phyloP scores from a whole-genome alignment of 805 yeast genomes.

The Kodamaea kakaduensis region DNA sequence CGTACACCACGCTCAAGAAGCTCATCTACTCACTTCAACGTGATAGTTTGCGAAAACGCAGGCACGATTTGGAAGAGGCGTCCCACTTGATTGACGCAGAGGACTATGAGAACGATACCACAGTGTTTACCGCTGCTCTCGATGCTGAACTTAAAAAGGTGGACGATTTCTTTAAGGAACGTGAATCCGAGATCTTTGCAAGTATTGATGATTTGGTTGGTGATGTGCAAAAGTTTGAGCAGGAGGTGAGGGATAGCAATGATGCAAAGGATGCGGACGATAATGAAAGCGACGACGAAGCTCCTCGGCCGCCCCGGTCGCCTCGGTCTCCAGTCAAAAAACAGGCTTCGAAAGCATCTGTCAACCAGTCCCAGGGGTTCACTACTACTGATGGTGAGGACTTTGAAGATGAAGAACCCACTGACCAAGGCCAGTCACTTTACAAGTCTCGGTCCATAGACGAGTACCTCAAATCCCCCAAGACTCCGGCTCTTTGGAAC shows the following conservation, averaged over 20 bases:
- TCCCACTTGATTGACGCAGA: conserved; percentile 28
- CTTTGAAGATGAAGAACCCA: conserved; percentile 25
- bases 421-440: conserved; percentile 31
- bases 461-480: conserved; percentile 35
- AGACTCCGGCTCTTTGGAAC: conserved; percentile 31
- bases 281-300: too few relatives aligned
- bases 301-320: too few relatives aligned
- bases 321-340: too few relatives aligned
- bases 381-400: conserved; percentile 36
- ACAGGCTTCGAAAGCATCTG: conserved; percentile 3
- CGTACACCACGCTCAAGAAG: conserved; percentile 84
- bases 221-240: conserved; percentile 63
- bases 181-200: conserved; percentile 54
- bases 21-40: conserved; percentile 79
- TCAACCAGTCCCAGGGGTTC: conserved; percentile 15
- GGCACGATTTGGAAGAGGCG: conserved; percentile 29
- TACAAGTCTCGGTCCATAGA: conserved; percentile 30
- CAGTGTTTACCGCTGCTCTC: conserved; percentile 57
- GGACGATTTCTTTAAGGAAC: conserved; percentile 65
- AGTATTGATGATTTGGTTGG: conserved; percentile 54
- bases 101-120: conserved; percentile 9
- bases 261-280: too few relatives aligned
- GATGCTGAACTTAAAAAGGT: conserved; percentile 75
- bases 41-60: conserved; percentile 30
- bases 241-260: conserved; percentile 21